phyloP scores from a whole-genome alignment of 2,329 filamentous ascomycete genomes.

The Claviceps cyperi region DNA sequence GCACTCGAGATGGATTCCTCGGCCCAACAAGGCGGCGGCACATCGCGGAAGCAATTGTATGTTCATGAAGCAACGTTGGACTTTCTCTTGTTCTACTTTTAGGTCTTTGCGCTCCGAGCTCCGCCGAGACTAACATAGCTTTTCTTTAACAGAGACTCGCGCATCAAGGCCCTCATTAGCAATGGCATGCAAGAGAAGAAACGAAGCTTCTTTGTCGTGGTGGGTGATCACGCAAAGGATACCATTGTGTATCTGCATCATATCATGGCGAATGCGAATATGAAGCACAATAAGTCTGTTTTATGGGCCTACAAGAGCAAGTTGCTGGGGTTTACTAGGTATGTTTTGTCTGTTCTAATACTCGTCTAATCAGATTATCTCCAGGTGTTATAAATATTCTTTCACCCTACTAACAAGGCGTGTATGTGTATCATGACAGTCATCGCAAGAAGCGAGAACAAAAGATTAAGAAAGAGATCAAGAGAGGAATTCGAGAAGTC shows the following conservation, averaged over 20 bases:
- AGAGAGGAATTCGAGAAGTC: slow-evolving; percentile 79
- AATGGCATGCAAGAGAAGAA: slow-evolving; percentile 95
- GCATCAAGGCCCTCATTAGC: slow-evolving; percentile 78
- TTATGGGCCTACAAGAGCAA: slow-evolving; percentile 99
- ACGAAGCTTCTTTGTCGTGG: slow-evolving; percentile 92
- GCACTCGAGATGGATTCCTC: slow-evolving; percentile 4
- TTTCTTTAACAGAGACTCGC: slow-evolving; percentile 50
- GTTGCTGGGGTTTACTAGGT: slow-evolving; percentile 78
- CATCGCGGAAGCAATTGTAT: slow-evolving; percentile 46
- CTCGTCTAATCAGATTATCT: not conserved
- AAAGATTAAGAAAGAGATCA: slow-evolving; percentile 98
- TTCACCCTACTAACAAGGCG: not conserved
- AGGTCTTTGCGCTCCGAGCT: not conserved
- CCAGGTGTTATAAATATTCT: not conserved
- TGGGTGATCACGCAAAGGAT: slow-evolving; percentile 85
- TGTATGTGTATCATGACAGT: slow-evolving; percentile 23
- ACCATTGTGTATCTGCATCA: slow-evolving; percentile 89
- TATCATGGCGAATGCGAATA: slow-evolving; percentile 77
- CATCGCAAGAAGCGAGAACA: slow-evolving; percentile 96
- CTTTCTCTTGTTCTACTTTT: not conserved
- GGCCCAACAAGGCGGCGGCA: slow-evolving; percentile 21
- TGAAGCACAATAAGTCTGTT: slow-evolving; percentile 83
- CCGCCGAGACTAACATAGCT: not conserved
- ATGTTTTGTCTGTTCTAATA: slow-evolving; percentile 1
- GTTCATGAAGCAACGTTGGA: slow-evolving; percentile 9